Evolutionary conservation across 2,329 filamentous ascomycete species (phyloP), one percentile per base, ranked within the genome.

Genomic region (Zasmidium angulare): DNA sequence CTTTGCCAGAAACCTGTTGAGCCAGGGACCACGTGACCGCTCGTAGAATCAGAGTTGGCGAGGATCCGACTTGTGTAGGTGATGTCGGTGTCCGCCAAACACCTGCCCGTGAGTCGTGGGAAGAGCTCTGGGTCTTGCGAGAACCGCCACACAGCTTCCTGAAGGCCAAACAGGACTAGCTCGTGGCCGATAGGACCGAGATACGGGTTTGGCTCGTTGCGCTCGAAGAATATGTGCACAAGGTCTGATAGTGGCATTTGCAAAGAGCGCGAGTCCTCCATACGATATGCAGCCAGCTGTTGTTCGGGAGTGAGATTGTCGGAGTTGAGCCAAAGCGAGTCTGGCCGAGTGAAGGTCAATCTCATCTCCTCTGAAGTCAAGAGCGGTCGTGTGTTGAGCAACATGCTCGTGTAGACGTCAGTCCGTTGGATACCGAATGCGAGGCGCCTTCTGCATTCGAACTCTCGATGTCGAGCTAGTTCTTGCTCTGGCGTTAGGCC

Each of bases 111-210:
- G 29, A 64, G 36, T 9, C 62, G 47, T 51, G 60, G 58, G 49
- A 62, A 64, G 10, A 62, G 53, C 3, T 60, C 60, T 17, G 60
- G 58, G 14, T 64, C 62, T n/a, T 64, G 62, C n/a, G 60, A 59
- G 52, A 62, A 62, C 36, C 55, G 53, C 62, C 62, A 64, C 6
- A 64, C 62, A 6, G 55, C 57, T 47, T 62, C 60, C 29, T 64
- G 62, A 3, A 64, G 53, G 7, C 62, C 62, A 49, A 62, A 62
- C 17, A 64, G 53, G n/a, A 55, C 49, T 20, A 62, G 55, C 22
- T 64, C 60, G 29, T 62, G 55, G 2, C 60, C 60, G 10, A 62
- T 57, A 2, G 62, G 60, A 11, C 58, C 55, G 12, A 64, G 57
- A 7, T 53, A 52, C 10, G 60, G 62, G 20, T 62, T 58, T 20